Evolutionary conservation across 208 protist genomes (phyloP).

Genomic region (Acanthamoeba sp.): DNA sequence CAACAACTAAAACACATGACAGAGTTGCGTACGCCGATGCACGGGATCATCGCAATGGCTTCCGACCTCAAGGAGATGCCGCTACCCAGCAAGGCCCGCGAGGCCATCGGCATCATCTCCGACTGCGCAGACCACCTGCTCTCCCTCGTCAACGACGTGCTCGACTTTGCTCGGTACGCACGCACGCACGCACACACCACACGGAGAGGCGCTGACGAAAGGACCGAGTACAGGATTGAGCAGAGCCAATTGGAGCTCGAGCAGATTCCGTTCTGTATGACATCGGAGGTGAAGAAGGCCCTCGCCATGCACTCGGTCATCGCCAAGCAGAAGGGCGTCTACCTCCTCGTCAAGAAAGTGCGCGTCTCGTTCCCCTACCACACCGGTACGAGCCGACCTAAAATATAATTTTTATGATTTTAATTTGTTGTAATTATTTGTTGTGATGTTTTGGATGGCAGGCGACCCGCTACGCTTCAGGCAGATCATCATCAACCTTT

Average conservation of each 20-base stretch:
- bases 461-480: slow-evolving; percentile 18
- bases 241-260: slow-evolving; percentile 35
- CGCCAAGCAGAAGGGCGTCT: slow-evolving; percentile 46
- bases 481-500: slow-evolving; percentile 27
- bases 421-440: too few species aligned
- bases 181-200: not conserved
- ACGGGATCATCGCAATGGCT: slow-evolving; percentile 36
- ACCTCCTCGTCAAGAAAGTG: slow-evolving; percentile 18
- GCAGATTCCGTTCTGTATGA: slow-evolving; percentile 42
- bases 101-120: slow-evolving; percentile 25
- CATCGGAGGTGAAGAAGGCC: slow-evolving; percentile 7
- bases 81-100: not conserved
- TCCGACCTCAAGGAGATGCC: not conserved
- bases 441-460: too few species aligned
- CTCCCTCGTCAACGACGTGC: slow-evolving; percentile 45
- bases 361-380: slow-evolving; percentile 13
- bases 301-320: slow-evolving; percentile 37
- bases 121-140: slow-evolving; percentile 38
- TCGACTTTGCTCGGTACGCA: slow-evolving; percentile 48
- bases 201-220: too few species aligned
- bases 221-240: not conserved
- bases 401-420: too few species aligned
- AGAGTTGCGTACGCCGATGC: slow-evolving; percentile 61
- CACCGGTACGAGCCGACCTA: too few species aligned
- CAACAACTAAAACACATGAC: too few species aligned